Conservation (phyloP, 2,329 filamentous ascomycete genomes). For the Rugonectria rugulosa region DNA sequence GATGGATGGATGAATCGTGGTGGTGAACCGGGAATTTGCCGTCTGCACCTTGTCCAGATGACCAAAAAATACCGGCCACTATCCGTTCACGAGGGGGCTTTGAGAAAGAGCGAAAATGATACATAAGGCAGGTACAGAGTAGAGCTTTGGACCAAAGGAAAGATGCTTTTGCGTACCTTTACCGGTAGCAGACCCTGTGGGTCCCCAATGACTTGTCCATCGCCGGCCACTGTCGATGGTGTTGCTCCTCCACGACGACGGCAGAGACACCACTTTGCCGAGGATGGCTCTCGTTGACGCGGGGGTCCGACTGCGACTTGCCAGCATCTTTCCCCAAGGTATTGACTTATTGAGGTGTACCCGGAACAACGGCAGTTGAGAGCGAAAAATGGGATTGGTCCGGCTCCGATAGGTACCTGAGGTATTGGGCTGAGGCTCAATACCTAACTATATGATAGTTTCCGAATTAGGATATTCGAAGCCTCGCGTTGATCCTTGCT, state of each 20-base stretch:
- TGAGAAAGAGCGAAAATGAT: not conserved
- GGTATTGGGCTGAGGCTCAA: constrained; percentile 6
- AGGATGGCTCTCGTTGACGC: constrained; percentile 29
- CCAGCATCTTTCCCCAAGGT: constrained; percentile 26
- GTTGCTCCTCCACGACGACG: constrained; percentile 5
- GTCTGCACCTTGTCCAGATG: not conserved
- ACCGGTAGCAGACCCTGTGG: too few species aligned
- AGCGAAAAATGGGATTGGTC: constrained; percentile 19
- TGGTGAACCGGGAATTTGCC: constrained; percentile 14
- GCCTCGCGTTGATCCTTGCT: too few species aligned
- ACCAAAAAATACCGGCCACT: constrained; percentile 1
- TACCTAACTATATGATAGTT: too few species aligned
- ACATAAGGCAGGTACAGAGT: not conserved
- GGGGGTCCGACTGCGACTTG: constrained; percentile 31
- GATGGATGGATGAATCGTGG: not conserved
- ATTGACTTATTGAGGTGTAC: not conserved
- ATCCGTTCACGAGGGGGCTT: not conserved
- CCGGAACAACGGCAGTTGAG: constrained; percentile 3
- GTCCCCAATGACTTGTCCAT: constrained; percentile 28
- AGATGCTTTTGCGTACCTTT: constrained; percentile 33
- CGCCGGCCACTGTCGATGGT: constrained; percentile 20
- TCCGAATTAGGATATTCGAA: not conserved
- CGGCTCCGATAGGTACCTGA: not conserved
- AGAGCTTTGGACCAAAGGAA: not conserved
- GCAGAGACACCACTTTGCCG: constrained; percentile 27